These are phyloP conservation scores for Berberis thunbergii DNA, from an alignment of 164 flowering plant species.

Conservation along the genomic window DNA sequence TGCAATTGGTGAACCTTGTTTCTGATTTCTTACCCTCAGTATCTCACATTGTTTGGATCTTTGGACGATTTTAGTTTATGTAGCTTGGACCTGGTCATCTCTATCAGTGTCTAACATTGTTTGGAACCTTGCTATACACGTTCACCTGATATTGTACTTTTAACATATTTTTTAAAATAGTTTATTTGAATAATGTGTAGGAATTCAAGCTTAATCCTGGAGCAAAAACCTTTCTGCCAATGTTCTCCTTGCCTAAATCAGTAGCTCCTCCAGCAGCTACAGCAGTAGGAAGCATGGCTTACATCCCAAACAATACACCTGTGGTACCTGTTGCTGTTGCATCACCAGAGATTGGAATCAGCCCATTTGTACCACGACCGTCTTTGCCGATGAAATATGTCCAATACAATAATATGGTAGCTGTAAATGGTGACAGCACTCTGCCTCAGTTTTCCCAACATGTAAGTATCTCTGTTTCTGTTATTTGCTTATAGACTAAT, in stretches of 20 bases:
- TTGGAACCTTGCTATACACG: neutral
- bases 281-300: slow-evolving; percentile 27
- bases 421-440: slow-evolving; percentile 35
- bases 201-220: slow-evolving; percentile 83
- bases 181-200: slow-evolving; percentile 19
- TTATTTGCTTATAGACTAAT: neutral
- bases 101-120: neutral
- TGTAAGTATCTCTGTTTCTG: slow-evolving; percentile 31
- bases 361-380: slow-evolving; percentile 34
- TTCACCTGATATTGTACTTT: too few relatives aligned
- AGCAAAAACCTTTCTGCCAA: slow-evolving; percentile 70
- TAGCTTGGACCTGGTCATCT: neutral
- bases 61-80: neutral
- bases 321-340: slow-evolving; percentile 30
- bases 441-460: slow-evolving; percentile 42
- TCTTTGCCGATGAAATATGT: slow-evolving; percentile 45
- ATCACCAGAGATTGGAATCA: slow-evolving; percentile 41
- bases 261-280: slow-evolving; percentile 27
- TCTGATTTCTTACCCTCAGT: neutral
- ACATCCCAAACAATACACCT: slow-evolving; percentile 34
- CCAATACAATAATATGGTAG: slow-evolving; percentile 35
- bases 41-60: neutral
- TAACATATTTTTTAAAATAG: neutral
- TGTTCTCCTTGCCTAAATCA: slow-evolving; percentile 28
- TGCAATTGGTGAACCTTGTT: neutral